Base-by-base conservation (phyloP, 1,284 basidiomycete genomes). In the Rhodotorula sp. region DNA sequence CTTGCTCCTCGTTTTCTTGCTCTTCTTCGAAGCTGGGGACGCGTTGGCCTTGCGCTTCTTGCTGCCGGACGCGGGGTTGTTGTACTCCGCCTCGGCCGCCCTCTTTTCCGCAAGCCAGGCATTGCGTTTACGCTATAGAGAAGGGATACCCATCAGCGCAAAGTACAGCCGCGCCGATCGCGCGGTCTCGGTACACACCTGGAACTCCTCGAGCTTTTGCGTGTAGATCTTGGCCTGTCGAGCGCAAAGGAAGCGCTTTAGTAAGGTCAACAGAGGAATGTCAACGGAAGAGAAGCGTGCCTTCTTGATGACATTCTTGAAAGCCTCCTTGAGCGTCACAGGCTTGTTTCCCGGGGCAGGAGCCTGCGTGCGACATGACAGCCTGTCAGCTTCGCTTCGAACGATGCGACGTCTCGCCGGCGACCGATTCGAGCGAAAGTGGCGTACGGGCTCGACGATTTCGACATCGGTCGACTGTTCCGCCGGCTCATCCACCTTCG, bases 1-100 rank as follows among this genome's bases (percentile, higher is more conserved):
- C 58, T 34, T 50, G 34, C 44, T 47, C 22, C 13, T 20, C 56
- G 59, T 62, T 60, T 61, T n/a, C 46, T 66, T 66, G 7, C 44
- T n/a, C 59, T 64, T 64, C 30, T 56, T 68, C 24, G 56, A 20
- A 1, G 31, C 37, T 8, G 16, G 40, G 40, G 40, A 44, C 40
- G 40, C 40, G 13, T 44, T 44, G 40, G 40, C 40, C 40, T 44
- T 44, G 40, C 40, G 40, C 40, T 44, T 44, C 40, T 44, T 44
- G 40, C 40, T 44, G 40, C 40, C 40, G 16, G 40, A 15, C 40
- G 40, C 10, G 40, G 40, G 40, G 40, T 44, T 13, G 40, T 44
- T 13, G 40, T 44, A 44, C 13, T 44, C 40, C 40, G 40, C 40
- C 40, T 44, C 40, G 11, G 40, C 40, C 16, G 40, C 40, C 40